A percentile compares a stretch with the other conserved stretches of the same genome.
Evolutionary conservation across 768 basidiomycete species (phyloP).

Genomic region (Cyathus striatus): DNA sequence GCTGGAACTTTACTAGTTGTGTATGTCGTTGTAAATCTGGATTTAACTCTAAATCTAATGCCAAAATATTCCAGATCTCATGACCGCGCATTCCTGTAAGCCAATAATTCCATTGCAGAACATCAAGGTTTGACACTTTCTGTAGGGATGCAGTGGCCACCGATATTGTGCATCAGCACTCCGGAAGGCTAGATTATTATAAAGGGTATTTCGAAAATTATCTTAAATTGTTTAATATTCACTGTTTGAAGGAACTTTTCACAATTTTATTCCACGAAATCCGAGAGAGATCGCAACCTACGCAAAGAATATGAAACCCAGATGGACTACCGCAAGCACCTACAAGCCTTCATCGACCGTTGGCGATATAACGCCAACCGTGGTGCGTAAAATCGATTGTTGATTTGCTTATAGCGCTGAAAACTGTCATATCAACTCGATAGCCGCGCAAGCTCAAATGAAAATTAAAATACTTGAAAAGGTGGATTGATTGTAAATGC

Average conservation of each 20-base stretch:
- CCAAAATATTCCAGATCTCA: conserved; percentile 60
- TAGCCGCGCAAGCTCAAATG: conserved; percentile 82
- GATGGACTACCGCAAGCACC: conserved; percentile 89
- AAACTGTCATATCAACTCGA: conserved; percentile 1
- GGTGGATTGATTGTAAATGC: conserved; percentile 25
- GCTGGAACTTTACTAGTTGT: conserved; percentile 88
- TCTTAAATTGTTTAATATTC: conserved; percentile 4
- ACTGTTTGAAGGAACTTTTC: conserved; percentile 72
- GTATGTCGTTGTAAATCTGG: conserved; percentile 33
- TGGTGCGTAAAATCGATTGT: conserved; percentile 32
- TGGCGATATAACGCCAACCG: conserved; percentile 98
- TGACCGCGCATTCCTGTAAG: conserved; percentile 92
- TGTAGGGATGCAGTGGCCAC: conserved; percentile 90
- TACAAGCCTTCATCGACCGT: conserved; percentile 96
- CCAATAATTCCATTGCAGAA: not conserved
- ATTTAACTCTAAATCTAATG: conserved; percentile 3
- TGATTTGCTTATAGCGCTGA: too few species aligned
- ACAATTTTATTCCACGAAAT: conserved; percentile 98
- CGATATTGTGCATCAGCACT: conserved; percentile 97
- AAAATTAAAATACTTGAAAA: conserved; percentile 78
- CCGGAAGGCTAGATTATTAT: conserved; percentile 90
- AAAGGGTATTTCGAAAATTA: conserved; percentile 61
- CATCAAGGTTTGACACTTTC: conserved; percentile 1
- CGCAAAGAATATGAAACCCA: conserved; percentile 95
- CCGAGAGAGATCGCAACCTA: conserved; percentile 86